phyloP scores from a whole-genome alignment of 768 basidiomycete genomes.

The Xerocomellus intermedius region DNA sequence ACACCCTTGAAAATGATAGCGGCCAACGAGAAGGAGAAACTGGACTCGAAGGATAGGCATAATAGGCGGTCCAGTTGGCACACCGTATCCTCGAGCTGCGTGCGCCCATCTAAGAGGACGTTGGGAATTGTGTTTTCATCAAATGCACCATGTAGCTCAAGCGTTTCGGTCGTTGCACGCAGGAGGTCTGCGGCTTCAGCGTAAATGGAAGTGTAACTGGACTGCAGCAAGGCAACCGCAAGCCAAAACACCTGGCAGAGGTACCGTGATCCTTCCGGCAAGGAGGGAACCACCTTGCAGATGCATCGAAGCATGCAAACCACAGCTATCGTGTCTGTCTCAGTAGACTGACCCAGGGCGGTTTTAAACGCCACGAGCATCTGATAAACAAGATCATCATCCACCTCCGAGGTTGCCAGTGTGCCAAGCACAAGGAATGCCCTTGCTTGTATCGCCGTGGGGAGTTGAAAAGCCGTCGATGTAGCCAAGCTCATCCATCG shows the following conservation, averaged over 20 bases:
- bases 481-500: slow-evolving; percentile 91
- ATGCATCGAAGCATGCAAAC: slow-evolving; percentile 90
- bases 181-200: slow-evolving; percentile 68
- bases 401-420: slow-evolving; percentile 82
- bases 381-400: slow-evolving; percentile 92
- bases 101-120: slow-evolving; percentile 63
- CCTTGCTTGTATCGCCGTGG: slow-evolving; percentile 82
- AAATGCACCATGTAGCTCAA: slow-evolving; percentile 62
- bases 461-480: slow-evolving; percentile 86
- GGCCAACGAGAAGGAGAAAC: slow-evolving; percentile 80
- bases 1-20: slow-evolving; percentile 86
- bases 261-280: slow-evolving; percentile 69
- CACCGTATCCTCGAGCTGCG: slow-evolving; percentile 63
- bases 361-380: slow-evolving; percentile 85
- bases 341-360: slow-evolving; percentile 64
- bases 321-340: slow-evolving; percentile 67
- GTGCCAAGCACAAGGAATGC: slow-evolving; percentile 81
- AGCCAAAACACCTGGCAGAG: slow-evolving; percentile 82
- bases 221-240: slow-evolving; percentile 78
- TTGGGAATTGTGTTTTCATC: slow-evolving; percentile 48
- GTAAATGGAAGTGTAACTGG: slow-evolving; percentile 69
- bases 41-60: slow-evolving; percentile 72
- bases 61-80: slow-evolving; percentile 70
- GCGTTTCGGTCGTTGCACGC: slow-evolving; percentile 58
- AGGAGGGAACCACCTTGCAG: slow-evolving; percentile 69